Evolutionary conservation across 495 filamentous ascomycete species (phyloP).

Genomic region (Viridothelium virens): DNA sequence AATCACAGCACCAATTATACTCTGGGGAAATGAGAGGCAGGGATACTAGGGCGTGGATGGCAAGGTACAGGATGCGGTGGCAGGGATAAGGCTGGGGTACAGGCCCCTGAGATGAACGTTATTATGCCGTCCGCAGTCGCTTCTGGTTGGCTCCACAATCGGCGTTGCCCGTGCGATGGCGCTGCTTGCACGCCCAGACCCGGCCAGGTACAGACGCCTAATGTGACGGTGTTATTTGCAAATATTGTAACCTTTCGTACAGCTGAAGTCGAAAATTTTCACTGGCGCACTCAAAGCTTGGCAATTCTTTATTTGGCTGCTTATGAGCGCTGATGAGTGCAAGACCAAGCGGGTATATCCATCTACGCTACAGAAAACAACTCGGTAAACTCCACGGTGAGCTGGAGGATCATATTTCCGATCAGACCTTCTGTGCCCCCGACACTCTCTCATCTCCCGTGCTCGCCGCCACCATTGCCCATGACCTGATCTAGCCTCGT

Average conservation of each 20-base stretch:
- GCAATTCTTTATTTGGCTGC: neutral
- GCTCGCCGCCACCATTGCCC: neutral
- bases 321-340: neutral
- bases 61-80: neutral
- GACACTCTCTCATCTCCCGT: neutral
- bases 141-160: neutral
- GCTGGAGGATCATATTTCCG: neutral
- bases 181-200: neutral
- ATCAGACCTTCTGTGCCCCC: neutral
- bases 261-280: neutral
- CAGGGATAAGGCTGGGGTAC: slow-evolving; percentile 1
- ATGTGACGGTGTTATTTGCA: slow-evolving; percentile 2
- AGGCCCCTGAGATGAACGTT: slow-evolving; percentile 3
- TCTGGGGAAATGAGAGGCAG: neutral
- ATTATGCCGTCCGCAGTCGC: neutral
- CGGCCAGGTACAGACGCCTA: neutral
- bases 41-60: neutral
- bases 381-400: neutral
- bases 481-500: slow-evolving; percentile 11
- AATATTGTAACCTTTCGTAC: neutral
- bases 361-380: neutral
- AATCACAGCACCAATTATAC: neutral
- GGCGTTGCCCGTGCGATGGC: neutral
- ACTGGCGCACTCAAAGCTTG: neutral
- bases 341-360: slow-evolving; percentile 6